Percentiles rank a stretch among this genome's conserved stretches.
Evolutionary conservation across 108 stramenopile genomes (phyloP).

Genomic region (Parietichytrium sp.): DNA sequence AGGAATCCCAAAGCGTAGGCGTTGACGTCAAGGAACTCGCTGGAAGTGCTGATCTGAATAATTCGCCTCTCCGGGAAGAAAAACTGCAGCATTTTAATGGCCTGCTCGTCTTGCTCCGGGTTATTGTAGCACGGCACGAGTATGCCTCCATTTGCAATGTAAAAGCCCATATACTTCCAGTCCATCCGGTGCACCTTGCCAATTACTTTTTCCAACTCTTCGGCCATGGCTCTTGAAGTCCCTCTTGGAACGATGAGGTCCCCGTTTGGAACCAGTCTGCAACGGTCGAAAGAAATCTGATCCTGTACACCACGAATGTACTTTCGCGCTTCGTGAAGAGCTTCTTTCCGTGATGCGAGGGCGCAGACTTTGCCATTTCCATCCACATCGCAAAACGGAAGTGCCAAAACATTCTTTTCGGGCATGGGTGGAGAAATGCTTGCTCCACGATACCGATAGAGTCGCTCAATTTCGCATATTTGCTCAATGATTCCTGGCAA

Average conservation of each 20-base stretch:
- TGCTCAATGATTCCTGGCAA: neutral
- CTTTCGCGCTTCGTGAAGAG: neutral
- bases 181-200: neutral
- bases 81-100: neutral
- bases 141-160: neutral
- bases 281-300: neutral
- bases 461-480: too few species aligned
- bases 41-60: neutral
- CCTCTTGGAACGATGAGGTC: neutral
- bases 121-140: slow-evolving; percentile 1
- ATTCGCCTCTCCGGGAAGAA: neutral
- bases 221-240: neutral
- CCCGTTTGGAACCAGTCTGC: neutral
- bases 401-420: neutral
- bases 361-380: neutral
- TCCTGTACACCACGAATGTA: neutral
- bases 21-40: neutral
- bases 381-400: neutral
- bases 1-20: neutral
- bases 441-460: neutral
- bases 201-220: neutral
- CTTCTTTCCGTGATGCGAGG: neutral
- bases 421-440: neutral
- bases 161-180: slow-evolving; percentile 15
- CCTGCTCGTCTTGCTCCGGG: neutral